Conservation (phyloP, 345 rosid genomes). For the Salix suchowensis region DNA sequence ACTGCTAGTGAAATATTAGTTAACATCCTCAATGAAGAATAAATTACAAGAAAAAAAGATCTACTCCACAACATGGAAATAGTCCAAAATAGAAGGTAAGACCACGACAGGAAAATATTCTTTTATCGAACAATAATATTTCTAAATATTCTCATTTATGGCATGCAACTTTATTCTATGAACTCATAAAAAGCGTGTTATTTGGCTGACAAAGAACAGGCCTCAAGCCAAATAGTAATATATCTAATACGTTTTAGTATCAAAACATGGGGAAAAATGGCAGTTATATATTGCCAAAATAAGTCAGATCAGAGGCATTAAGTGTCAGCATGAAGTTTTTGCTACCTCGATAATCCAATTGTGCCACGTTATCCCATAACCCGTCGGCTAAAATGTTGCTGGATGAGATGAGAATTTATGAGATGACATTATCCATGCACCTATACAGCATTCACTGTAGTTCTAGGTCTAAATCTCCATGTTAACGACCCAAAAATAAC, state of each 20-base stretch:
- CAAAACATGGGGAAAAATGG: neutral
- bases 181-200: neutral
- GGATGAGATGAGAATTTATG: neutral
- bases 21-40: neutral
- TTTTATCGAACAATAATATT: neutral
- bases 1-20: slow-evolving; percentile 39
- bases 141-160: neutral
- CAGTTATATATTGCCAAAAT: neutral
- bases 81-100: neutral
- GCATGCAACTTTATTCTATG: neutral
- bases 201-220: neutral
- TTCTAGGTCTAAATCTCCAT: neutral
- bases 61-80: neutral
- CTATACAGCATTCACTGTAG: neutral
- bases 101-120: neutral
- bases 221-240: neutral
- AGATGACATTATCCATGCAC: neutral
- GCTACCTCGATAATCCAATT: neutral
- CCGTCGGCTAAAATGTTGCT: neutral
- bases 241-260: neutral
- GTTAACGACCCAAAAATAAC: neutral
- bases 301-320: neutral
- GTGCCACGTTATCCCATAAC: neutral
- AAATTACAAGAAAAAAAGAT: neutral
- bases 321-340: neutral